Percentiles rank a stretch among this genome's conserved stretches.
Evolutionary conservation across 805 yeast species (phyloP).

Genomic region (Metschnikowia proteae): DNA sequence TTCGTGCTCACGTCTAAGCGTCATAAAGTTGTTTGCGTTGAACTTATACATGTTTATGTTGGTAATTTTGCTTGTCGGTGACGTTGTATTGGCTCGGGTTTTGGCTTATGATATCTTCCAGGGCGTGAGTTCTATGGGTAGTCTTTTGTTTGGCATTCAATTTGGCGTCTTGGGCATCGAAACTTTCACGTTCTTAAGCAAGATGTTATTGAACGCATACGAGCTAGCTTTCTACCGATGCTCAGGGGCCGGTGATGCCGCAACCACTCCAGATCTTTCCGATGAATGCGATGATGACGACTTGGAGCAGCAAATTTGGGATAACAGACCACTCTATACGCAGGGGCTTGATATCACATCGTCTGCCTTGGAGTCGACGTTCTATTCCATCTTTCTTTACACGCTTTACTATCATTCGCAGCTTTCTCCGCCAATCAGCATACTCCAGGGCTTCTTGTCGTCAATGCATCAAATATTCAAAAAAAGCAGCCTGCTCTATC

Average conservation of each 20-base stretch:
- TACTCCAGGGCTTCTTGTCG: slow-evolving; percentile 44
- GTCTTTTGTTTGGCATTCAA: slow-evolving; percentile 71
- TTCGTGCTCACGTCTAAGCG: slow-evolving; percentile 12
- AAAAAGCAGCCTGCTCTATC: slow-evolving; percentile 42
- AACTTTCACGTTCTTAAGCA: slow-evolving; percentile 42
- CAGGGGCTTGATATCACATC: slow-evolving; percentile 55
- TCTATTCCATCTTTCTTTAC: slow-evolving; percentile 33
- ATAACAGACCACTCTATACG: slow-evolving; percentile 56
- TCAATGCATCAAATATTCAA: slow-evolving; percentile 28
- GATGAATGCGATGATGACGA: slow-evolving; percentile 29
- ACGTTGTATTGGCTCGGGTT: slow-evolving; percentile 48
- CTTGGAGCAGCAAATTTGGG: slow-evolving; percentile 61
- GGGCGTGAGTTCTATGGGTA: slow-evolving; percentile 50
- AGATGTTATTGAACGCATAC: slow-evolving; percentile 47
- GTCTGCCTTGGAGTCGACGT: slow-evolving; percentile 34
- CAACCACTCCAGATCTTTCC: neutral
- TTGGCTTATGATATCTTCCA: slow-evolving; percentile 56
- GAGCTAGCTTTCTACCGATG: slow-evolving; percentile 50
- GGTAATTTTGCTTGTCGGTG: slow-evolving; percentile 43
- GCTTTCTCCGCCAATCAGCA: slow-evolving; percentile 32
- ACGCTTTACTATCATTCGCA: slow-evolving; percentile 32
- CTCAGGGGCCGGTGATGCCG: neutral
- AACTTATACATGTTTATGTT: slow-evolving; percentile 46
- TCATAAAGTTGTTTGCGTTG: slow-evolving; percentile 32
- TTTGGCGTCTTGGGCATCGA: slow-evolving; percentile 62